Percentiles rank a stretch among this genome's conserved stretches.
Evolutionary conservation across 2,329 filamentous ascomycete species (phyloP).

Genomic region (Pestalotiopsis sp.): DNA sequence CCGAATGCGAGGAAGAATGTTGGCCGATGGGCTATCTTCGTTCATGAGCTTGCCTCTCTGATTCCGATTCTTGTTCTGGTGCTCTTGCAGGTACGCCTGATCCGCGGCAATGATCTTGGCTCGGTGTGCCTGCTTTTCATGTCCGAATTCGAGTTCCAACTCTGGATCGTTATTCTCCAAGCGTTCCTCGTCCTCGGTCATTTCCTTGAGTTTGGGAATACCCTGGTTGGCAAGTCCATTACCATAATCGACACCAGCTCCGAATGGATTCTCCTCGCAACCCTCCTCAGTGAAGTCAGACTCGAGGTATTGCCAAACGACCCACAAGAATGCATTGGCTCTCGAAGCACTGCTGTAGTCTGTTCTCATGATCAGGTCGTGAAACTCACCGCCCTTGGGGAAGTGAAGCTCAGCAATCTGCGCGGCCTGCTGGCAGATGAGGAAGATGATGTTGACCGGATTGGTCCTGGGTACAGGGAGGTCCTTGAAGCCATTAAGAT

Average conservation of each 20-base stretch:
- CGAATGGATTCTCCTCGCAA: slow-evolving; percentile 89
- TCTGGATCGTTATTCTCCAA: slow-evolving; percentile 75
- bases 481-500: slow-evolving; percentile 79
- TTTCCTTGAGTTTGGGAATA: slow-evolving; percentile 66
- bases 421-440: slow-evolving; percentile 85
- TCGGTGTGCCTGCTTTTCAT: slow-evolving; percentile 69
- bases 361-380: slow-evolving; percentile 92
- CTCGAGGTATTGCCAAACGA: slow-evolving; percentile 99
- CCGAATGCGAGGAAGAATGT: slow-evolving; percentile 64
- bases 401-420: slow-evolving; percentile 96
- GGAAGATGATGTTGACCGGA: slow-evolving; percentile 95
- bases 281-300: slow-evolving; percentile 91
- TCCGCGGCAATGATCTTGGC: slow-evolving; percentile 77
- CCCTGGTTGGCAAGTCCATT: slow-evolving; percentile 68
- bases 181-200: slow-evolving; percentile 67
- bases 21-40: slow-evolving; percentile 55
- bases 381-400: slow-evolving; percentile 82
- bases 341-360: slow-evolving; percentile 81
- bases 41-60: slow-evolving; percentile 35
- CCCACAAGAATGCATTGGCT: slow-evolving; percentile 88
- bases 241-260: slow-evolving; percentile 67
- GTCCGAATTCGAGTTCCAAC: slow-evolving; percentile 40
- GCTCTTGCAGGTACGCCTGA: slow-evolving; percentile 67
- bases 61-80: slow-evolving; percentile 45
- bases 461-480: slow-evolving; percentile 76